Evolutionary conservation across 2,329 filamentous ascomycete species (phyloP).

Genomic region (Neofusicoccum parvum): DNA sequence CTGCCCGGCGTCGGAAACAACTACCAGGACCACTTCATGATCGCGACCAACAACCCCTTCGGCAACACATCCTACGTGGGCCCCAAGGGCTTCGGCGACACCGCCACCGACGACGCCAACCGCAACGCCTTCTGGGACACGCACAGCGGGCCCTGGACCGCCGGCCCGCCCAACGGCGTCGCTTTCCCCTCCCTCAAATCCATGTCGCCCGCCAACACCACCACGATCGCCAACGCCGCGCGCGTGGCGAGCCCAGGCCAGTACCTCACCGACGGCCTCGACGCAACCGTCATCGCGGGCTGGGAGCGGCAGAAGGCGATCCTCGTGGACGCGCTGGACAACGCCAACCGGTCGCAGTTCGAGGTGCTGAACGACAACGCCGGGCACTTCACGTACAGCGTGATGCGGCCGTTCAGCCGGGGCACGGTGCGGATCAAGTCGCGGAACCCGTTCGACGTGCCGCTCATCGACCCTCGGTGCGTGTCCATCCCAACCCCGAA

Average conservation of each 20-base stretch:
- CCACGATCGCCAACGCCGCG: background rate
- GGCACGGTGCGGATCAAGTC: slow-evolving; percentile 28
- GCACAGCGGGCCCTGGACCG: slow-evolving; percentile 10
- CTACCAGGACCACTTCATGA: slow-evolving; percentile 33
- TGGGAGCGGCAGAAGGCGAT: slow-evolving; percentile 18
- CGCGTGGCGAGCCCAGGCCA: background rate
- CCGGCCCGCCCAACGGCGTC: slow-evolving; percentile 18
- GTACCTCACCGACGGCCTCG: background rate
- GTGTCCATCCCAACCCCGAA: too few relatives aligned
- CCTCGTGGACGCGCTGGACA: background rate
- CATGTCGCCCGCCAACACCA: background rate
- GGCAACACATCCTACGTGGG: background rate
- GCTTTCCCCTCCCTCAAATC: slow-evolving; percentile 18
- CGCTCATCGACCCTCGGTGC: background rate
- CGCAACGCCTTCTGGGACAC: background rate
- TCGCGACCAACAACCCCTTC: slow-evolving; percentile 29
- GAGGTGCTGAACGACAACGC: slow-evolving; percentile 23
- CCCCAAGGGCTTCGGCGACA: slow-evolving; percentile 5
- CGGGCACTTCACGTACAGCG: background rate
- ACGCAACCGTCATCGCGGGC: slow-evolving; percentile 10
- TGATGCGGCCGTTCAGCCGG: slow-evolving; percentile 30
- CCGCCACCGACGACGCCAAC: slow-evolving; percentile 2
- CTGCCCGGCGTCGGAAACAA: slow-evolving; percentile 37
- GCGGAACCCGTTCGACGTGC: slow-evolving; percentile 2
- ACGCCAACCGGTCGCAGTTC: slow-evolving; percentile 12